Evolutionary conservation across 2,329 filamentous ascomycete genomes (phyloP).

Genomic region (Verticillium klebahnii): DNA sequence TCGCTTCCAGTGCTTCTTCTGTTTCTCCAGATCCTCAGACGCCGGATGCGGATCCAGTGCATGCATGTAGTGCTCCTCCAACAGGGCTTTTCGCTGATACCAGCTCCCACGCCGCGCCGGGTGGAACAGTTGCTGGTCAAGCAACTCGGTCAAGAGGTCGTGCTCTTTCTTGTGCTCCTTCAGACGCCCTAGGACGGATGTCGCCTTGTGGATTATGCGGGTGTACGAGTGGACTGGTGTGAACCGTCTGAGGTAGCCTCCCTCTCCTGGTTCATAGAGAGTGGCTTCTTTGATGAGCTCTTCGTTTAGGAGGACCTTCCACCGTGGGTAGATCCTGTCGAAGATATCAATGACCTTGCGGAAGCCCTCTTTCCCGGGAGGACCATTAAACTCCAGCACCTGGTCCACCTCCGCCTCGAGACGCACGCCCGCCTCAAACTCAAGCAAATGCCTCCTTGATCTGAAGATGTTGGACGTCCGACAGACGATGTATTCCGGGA

Average conservation of each 20-base stretch:
- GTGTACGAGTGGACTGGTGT: conserved; percentile 93
- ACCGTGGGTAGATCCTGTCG: conserved; percentile 72
- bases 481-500: conserved; percentile 85
- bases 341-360: conserved; percentile 68
- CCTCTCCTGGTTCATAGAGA: conserved; percentile 77
- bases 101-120: conserved; percentile 78
- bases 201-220: conserved; percentile 83
- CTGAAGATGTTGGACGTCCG: conserved; percentile 85
- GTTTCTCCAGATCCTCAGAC: conserved; percentile 37
- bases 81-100: conserved; percentile 91
- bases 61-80: conserved; percentile 95
- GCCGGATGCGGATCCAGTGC: conserved; percentile 42
- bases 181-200: conserved; percentile 71
- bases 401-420: conserved; percentile 78
- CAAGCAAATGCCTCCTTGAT: conserved; percentile 68
- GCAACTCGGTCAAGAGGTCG: conserved; percentile 65
- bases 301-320: conserved; percentile 66
- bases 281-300: conserved; percentile 74
- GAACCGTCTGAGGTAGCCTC: conserved; percentile 82
- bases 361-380: conserved; percentile 60
- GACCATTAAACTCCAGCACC: conserved; percentile 74
- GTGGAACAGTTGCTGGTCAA: conserved; percentile 80
- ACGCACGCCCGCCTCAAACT: conserved; percentile 83
- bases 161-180: conserved; percentile 80
- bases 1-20: conserved; percentile 79